These are phyloP conservation scores for Fomitopsis palustris DNA, from an alignment of 1,284 basidiomycete genomes.

Conservation along the genomic window DNA sequence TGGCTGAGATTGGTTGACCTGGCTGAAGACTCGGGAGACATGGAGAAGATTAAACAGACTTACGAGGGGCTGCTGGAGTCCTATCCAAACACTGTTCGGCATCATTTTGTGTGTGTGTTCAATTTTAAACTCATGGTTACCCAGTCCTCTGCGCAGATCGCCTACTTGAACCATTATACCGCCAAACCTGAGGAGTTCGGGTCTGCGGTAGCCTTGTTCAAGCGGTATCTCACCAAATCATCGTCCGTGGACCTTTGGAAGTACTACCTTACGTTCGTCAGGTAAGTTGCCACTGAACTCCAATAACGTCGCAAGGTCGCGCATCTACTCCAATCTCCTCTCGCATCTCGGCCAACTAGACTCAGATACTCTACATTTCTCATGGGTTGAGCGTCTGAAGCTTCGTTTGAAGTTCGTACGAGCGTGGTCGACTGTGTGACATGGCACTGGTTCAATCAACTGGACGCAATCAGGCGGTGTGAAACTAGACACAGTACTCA, in stretches of 20 bases:
- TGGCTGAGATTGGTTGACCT: constrained; percentile 69
- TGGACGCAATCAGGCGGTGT: too few species aligned
- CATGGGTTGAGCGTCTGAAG: not conserved
- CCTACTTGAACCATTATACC: constrained; percentile 81
- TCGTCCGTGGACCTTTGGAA: constrained; percentile 86
- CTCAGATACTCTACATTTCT: too few species aligned
- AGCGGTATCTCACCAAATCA: constrained; percentile 76
- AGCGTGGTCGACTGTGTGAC: not conserved
- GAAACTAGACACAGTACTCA: too few species aligned
- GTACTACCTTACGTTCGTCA: constrained; percentile 81
- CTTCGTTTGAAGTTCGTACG: not conserved
- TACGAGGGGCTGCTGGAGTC: constrained; percentile 74
- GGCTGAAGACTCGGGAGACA: constrained; percentile 64
- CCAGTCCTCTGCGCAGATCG: constrained; percentile 73
- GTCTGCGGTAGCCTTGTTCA: constrained; percentile 77
- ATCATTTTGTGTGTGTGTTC: constrained; percentile 14
- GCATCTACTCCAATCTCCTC: not conserved
- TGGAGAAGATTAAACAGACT: constrained; percentile 63
- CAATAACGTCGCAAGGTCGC: constrained; percentile 2
- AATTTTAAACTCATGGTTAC: constrained; percentile 10
- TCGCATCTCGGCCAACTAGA: too few species aligned
- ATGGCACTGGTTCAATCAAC: not conserved
- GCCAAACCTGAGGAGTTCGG: constrained; percentile 49
- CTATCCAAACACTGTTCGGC: constrained; percentile 76
- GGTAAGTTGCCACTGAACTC: constrained; percentile 40